phyloP scores from a whole-genome alignment of 345 rosid genomes.

The Eucalyptus cloeziana region DNA sequence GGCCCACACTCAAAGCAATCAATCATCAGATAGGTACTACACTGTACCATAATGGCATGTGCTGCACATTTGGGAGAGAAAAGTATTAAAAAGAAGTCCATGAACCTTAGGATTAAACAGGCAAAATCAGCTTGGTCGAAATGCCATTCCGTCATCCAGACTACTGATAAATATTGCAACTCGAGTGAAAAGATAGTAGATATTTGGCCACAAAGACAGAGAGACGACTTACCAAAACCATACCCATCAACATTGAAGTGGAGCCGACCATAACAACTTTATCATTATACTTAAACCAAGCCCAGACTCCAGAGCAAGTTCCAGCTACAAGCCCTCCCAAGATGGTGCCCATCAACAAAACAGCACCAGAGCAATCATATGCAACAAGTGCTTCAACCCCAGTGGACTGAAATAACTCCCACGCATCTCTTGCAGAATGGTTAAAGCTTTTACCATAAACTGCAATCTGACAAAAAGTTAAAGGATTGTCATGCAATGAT shows the following conservation, averaged over 20 bases:
- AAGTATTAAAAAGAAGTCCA: neutral
- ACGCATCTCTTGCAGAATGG: conserved; percentile 92
- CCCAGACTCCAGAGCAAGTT: conserved; percentile 82
- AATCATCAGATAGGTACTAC: neutral
- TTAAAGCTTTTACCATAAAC: conserved; percentile 92
- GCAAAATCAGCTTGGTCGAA: neutral
- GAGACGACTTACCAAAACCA: conserved; percentile 61
- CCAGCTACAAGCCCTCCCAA: conserved; percentile 92
- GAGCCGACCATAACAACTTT: conserved; percentile 74
- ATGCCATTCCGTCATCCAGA: neutral
- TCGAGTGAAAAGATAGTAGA: neutral
- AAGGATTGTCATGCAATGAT: neutral
- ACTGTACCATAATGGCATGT: neutral
- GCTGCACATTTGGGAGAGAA: neutral
- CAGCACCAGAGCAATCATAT: conserved; percentile 95
- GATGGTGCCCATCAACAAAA: conserved; percentile 76
- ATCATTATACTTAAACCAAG: conserved; percentile 54
- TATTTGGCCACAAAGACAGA: neutral
- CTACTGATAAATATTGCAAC: neutral
- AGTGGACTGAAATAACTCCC: conserved; percentile 96
- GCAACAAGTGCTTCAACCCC: conserved; percentile 97
- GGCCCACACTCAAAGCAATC: neutral
- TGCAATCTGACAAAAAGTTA: conserved; percentile 44
- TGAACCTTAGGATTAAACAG: neutral
- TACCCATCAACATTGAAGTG: conserved; percentile 95